A percentile compares a stretch with the other conserved stretches of the same genome.
phyloP scores from a whole-genome alignment of 768 basidiomycete species.

The Termitomyces sp. region DNA sequence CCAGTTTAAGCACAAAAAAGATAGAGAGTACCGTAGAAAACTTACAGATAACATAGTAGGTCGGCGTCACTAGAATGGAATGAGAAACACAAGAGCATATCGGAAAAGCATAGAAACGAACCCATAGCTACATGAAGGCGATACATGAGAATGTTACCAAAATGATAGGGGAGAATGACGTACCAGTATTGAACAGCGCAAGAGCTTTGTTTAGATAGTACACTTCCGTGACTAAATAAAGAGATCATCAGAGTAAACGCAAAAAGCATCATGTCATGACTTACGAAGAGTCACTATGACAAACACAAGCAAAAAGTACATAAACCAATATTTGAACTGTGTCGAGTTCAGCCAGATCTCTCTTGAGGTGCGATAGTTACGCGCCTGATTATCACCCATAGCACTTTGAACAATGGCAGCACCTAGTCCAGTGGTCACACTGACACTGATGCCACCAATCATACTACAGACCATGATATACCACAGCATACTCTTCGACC shows the following conservation, averaged over 20 bases:
- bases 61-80: constrained; percentile 66
- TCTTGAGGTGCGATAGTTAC: constrained; percentile 11
- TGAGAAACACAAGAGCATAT: constrained; percentile 13
- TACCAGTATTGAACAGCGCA: constrained; percentile 90
- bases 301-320: constrained; percentile 83
- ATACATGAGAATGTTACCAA: constrained; percentile 57
- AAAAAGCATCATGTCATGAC: constrained; percentile 22
- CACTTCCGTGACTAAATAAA: constrained; percentile 76
- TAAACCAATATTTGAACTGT: constrained; percentile 91
- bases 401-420: constrained; percentile 82
- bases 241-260: constrained; percentile 5
- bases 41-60: constrained; percentile 83
- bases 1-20: background rate
- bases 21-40: constrained; percentile 5
- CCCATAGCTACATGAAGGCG: constrained; percentile 14
- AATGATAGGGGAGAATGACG: constrained; percentile 20
- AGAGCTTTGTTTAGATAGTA: constrained; percentile 96
- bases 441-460: constrained; percentile 94
- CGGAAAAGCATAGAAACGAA: constrained; percentile 1
- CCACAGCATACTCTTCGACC: constrained; percentile 92
- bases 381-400: constrained; percentile 74
- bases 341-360: background rate
- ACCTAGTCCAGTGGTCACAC: constrained; percentile 92
- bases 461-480: constrained; percentile 93
- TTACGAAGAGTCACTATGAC: constrained; percentile 76